A percentile compares a stretch with the other conserved stretches of the same genome.
Evolutionary conservation across 257 asterid species (phyloP).

Genomic region (Buddleja alternifolia): DNA sequence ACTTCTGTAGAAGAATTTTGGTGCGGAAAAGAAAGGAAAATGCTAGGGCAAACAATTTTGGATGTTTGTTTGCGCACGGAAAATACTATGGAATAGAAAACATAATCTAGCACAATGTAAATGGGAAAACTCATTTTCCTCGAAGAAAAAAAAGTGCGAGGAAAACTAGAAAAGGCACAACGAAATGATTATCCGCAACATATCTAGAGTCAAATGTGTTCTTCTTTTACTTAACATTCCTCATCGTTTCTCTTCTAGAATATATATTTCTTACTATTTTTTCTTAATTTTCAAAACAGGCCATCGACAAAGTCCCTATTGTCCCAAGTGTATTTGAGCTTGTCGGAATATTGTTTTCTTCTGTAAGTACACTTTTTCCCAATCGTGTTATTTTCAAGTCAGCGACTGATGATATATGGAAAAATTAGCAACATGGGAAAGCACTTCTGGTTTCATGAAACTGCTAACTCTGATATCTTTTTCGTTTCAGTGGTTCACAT

Average conservation of each 20-base stretch:
- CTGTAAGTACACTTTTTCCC: conserved; percentile 54
- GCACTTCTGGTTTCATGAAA: conserved; percentile 16
- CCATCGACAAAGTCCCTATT: conserved; percentile 76
- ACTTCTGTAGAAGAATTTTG: too few species aligned
- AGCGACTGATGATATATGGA: neutral
- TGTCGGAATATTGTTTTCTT: conserved; percentile 70
- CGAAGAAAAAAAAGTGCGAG: too few species aligned
- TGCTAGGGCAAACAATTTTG: too few species aligned
- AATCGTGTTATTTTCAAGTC: conserved; percentile 8
- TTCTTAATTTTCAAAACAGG: conserved; percentile 45
- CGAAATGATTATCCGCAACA: too few species aligned
- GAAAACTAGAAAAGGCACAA: too few species aligned
- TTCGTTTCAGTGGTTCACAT: conserved; percentile 80
- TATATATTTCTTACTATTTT: neutral
- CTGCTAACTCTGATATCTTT: conserved; percentile 27
- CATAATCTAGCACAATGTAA: too few species aligned
- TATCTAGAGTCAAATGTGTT: too few species aligned
- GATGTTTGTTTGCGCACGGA: too few species aligned
- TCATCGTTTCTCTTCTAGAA: neutral
- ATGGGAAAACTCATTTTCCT: too few species aligned
- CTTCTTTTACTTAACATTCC: too few species aligned
- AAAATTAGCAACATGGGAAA: neutral
- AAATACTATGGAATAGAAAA: too few species aligned
- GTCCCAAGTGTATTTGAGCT: conserved; percentile 78
- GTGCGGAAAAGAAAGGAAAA: too few species aligned